Evolutionary conservation across 768 basidiomycete species (phyloP), one percentile per base, ranked within the genome.

Genomic region (Sporobolomyces pararoseus): DNA sequence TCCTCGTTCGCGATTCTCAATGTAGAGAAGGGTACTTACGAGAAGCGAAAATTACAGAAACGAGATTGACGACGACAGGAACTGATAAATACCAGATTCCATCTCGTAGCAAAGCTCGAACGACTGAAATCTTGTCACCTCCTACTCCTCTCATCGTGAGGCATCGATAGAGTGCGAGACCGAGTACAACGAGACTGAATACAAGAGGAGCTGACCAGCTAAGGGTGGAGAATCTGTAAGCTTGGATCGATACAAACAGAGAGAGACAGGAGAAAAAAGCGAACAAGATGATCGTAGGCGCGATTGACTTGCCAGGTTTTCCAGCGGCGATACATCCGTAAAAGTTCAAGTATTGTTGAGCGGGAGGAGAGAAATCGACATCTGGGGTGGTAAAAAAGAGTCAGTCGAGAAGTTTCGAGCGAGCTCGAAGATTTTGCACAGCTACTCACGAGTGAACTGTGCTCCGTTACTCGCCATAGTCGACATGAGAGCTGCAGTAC

Each of bases 41-140:
- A 29, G 58, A 3, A 14, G 58, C n/a, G 5, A 59, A 42, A 44
- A 59, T 29, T 25, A 59, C 58, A 2, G 58, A 59, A 27, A 44
- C 39, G 42, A 59, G 58, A 42, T 59, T 59, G 42, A 46, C 58
- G 10, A 31, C 6, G 2, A n/a, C 21, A 10, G 58, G 7, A 19
- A 59, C 58, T 44, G 58, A 59, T 2, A 59, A 14, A 42, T 59
- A 59, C 58, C 58, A 59, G 32, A 59, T 59, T 12, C 58, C 58
- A 34, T 59, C 58, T 12, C 39, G 17, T 7, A 59, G 10, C 27
- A 59, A 46, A 2, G 42, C 58, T 46, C 29, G 25, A 10, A 46
- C 27, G 58, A 59, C 7, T 14, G 58, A 29, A 7, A 42, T 25
- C n/a, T 17, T 12, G 5, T 42, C 23, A 23, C 19, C n/a, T 23